Evolutionary conservation across 257 asterid species (phyloP), one percentile per base, ranked within the genome.

Genomic region (Thymus mandschuricus): DNA sequence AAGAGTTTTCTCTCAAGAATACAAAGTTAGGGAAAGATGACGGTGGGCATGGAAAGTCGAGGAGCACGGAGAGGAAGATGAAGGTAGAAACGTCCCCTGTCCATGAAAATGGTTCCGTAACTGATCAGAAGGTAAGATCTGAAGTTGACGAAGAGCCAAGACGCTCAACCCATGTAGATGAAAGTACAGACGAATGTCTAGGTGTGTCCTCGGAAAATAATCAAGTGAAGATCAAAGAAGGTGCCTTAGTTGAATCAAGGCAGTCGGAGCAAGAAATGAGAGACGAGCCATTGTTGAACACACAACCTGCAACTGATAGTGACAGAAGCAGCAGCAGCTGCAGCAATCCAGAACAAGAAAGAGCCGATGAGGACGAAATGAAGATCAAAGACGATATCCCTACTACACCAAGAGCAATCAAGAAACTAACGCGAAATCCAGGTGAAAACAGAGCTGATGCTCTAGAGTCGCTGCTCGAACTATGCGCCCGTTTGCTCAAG

Each of bases 401-500:
- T 2, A 69, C n/a, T 15, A 61, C 72, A 35, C 28, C 63, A 0
- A 72, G 48, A 45, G 55, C 61, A 75, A 33, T 60, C 9, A 82
- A 79, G 85, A 83, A 79, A 66, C 83, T 70, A 4, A 60, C 73
- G n/a, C 57, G 15, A 29, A 79, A 60, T 33, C 74, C 75, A 3
- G 75, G 79, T 45, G 84, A 75, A 62, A 87, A 84, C 66, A 88
- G 97, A 73, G 97, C 96, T 0, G 91, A 92, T 74, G 99, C 96
- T 40, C 82, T 95, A 15, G 99, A 95, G 74, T 90, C 99, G 30
- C 83, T 95, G 76, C 96, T 95, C 27, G 99, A 95, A 81, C 81
- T 95, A 29, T 95, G 98, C 68, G 93, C 96, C 0, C 81, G 86
- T 28, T 78, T 95, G 83, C 90, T 95, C 43, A 95, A 92, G 81